A percentile compares a stretch with the other conserved stretches of the same genome.
phyloP scores from a whole-genome alignment of 2,329 filamentous ascomycete genomes.

The Corynespora cassiicola region DNA sequence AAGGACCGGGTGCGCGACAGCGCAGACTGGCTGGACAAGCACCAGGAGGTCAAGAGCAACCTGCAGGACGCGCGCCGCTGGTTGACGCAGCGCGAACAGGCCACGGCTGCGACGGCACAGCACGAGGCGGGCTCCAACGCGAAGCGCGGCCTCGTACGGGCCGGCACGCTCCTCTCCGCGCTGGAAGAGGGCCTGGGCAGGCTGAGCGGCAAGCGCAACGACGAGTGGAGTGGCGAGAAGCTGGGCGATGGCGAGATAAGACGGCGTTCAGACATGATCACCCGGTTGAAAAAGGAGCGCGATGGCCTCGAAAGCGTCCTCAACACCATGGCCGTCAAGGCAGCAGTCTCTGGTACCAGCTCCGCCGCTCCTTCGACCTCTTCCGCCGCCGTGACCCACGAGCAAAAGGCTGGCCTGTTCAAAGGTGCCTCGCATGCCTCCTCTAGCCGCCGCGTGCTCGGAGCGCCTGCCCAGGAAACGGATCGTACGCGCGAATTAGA shows the following conservation, averaged over 20 bases:
- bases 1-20: conserved; percentile 53
- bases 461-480: conserved; percentile 75
- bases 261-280: conserved; percentile 73
- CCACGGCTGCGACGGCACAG: conserved; percentile 63
- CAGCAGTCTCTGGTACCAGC: conserved; percentile 46
- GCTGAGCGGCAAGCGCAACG: conserved; percentile 40
- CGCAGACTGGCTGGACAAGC: conserved; percentile 76
- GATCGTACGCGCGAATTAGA: conserved; percentile 78
- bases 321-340: conserved; percentile 65
- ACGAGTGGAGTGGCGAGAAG: conserved; percentile 52
- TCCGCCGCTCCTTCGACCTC: conserved; percentile 33
- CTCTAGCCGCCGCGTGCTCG: conserved; percentile 70
- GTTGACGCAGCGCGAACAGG: conserved; percentile 72
- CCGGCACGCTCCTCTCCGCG: conserved; percentile 67
- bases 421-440: conserved; percentile 27
- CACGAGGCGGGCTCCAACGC: conserved; percentile 76
- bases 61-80: conserved; percentile 71
- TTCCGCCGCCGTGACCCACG: conserved; percentile 39
- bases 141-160: conserved; percentile 74
- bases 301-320: conserved; percentile 78
- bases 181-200: conserved; percentile 69
- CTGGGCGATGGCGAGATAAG: conserved; percentile 78
- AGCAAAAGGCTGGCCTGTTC: conserved; percentile 46
- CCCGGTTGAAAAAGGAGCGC: conserved; percentile 73
- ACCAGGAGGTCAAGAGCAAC: conserved; percentile 68